Evolutionary conservation across 1,284 basidiomycete species (phyloP), one percentile per base, ranked within the genome.

Genomic region (Rhodotorula sp.): DNA sequence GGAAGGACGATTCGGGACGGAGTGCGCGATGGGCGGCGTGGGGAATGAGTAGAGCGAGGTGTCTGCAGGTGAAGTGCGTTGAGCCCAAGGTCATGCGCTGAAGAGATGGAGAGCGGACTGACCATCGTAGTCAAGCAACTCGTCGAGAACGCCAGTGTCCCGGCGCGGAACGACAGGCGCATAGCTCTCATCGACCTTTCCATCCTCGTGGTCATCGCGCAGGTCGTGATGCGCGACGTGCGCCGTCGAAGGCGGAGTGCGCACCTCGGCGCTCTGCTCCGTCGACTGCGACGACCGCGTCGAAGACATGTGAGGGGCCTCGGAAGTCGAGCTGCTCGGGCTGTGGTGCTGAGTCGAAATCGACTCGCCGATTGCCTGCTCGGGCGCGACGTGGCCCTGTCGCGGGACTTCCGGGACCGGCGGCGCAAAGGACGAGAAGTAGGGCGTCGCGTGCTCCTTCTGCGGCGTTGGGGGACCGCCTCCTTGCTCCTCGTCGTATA

Each of bases 31-130:
- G 7, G 67, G 70, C 7, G 72, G 71, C 0, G 72, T 17, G 8
- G 72, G 70, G 61, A 71, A 67, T 0, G 63, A 55, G 55, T 71
- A 68, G 46, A 69, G 49, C 17, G 67, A 68, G 1, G 59, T 52
- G 49, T 66, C 70, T 71, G 64, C n/a, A 49, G 4, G 7, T 1
- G 44, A 16, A 10, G 21, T n/a, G 41, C 9, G 7, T 49, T 56
- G 27, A 62, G 68, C 7, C 7, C 27, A 13, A 42, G 13, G 12
- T 27, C 16, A 23, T 7, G n/a, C n/a, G 17, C 12, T 4, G 16
- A 41, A 54, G 5, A 8, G 45, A 10, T 2, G 10, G 1, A 21
- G 27, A 4, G 16, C 41, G 16, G 7, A 27, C 62, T 27, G 16
- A 66, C 71, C 58, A 14, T 63, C 53, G 52, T 34, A 55, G 10